phyloP scores from a whole-genome alignment of 805 yeast species.

The Candida ascalaphidarum region DNA sequence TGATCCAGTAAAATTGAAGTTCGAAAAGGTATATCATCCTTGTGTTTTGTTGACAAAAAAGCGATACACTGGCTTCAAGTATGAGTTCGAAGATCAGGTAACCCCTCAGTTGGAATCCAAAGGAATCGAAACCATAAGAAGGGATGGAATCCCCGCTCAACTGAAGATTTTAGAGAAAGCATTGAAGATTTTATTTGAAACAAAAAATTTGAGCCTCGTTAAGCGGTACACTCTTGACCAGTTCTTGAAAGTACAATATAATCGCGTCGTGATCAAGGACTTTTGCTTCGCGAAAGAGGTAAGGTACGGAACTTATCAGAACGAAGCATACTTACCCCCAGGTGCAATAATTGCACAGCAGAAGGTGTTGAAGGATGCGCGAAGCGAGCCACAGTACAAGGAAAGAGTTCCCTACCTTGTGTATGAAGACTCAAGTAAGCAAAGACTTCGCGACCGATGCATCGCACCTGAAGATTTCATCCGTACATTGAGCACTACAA shows the following conservation, averaged over 20 bases:
- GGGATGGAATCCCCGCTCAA: conserved; percentile 94
- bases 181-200: conserved; percentile 60
- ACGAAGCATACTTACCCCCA: conserved; percentile 69
- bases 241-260: conserved; percentile 57
- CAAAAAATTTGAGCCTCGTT: conserved; percentile 61
- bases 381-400: conserved; percentile 77
- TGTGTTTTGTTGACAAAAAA: conserved; percentile 77
- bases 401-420: conserved; percentile 89
- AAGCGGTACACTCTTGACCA: conserved; percentile 58
- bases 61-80: conserved; percentile 83
- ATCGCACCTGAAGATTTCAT: conserved; percentile 71
- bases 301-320: conserved; percentile 72
- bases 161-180: conserved; percentile 71
- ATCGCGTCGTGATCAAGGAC: conserved; percentile 64
- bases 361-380: conserved; percentile 51
- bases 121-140: conserved; percentile 88
- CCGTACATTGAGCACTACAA: conserved; percentile 17
- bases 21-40: conserved; percentile 91
- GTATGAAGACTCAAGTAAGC: conserved; percentile 43
- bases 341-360: conserved; percentile 80
- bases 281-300: conserved; percentile 92
- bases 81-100: conserved; percentile 46
- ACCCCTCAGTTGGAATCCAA: conserved; percentile 83
- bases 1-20: conserved; percentile 72
- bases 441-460: conserved; percentile 66